Percentiles rank a stretch among this genome's conserved stretches.
Conservation (phyloP, 164 flowering plant species). For the Magnolia officinalis region DNA sequence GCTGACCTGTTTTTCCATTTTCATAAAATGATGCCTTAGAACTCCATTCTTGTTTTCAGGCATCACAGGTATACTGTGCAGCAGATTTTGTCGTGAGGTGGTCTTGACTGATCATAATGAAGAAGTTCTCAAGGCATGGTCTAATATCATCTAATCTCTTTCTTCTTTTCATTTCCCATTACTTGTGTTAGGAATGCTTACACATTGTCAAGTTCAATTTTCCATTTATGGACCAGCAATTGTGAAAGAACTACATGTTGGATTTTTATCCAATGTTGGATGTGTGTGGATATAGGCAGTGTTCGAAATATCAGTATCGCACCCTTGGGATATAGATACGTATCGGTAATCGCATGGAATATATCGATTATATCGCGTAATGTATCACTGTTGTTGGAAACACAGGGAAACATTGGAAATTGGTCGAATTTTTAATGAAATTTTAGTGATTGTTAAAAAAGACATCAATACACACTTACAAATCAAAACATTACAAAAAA, state of each 20-base stretch:
- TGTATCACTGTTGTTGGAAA: too few species aligned
- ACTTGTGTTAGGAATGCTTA: neutral
- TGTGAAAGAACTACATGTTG: neutral
- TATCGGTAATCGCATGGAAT: too few species aligned
- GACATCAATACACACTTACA: too few species aligned
- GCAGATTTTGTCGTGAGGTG: slow-evolving; percentile 71
- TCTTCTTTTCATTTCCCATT: neutral
- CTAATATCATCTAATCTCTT: slow-evolving; percentile 4
- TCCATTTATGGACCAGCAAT: neutral
- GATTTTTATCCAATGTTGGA: neutral
- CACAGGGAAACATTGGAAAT: too few species aligned
- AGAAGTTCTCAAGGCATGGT: slow-evolving; percentile 86
- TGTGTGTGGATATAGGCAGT: neutral
- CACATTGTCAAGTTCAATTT: neutral
- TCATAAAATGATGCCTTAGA: neutral
- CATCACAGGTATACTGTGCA: slow-evolving; percentile 76
- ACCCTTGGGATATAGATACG: too few species aligned
- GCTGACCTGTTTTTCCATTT: neutral
- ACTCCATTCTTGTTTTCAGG: slow-evolving; percentile 35
- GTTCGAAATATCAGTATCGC: too few species aligned
- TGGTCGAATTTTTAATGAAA: too few species aligned
- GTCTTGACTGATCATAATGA: slow-evolving; percentile 90
- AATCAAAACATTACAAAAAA: too few species aligned
- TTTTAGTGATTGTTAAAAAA: too few species aligned
- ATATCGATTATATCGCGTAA: too few species aligned